Base-by-base conservation (phyloP, 495 filamentous ascomycete genomes). In the Hypomontagnella submonticulosa region DNA sequence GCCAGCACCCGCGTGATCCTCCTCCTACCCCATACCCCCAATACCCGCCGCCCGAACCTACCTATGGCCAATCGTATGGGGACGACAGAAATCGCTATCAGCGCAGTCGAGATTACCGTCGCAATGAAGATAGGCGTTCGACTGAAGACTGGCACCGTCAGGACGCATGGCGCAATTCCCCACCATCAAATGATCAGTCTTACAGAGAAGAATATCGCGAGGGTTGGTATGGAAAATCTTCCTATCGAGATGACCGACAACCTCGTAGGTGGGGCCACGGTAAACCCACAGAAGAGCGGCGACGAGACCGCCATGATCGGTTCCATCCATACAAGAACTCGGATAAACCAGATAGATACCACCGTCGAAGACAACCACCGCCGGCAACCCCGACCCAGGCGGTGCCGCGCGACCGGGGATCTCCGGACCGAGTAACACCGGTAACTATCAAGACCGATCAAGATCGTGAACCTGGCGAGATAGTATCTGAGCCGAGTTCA, bases 391-490 rank as follows among this genome's bases (percentile, higher is more conserved):
- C 66, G 8, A 60, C 15, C 15, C 53, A 54, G 27, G 15, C 43
- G 46, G 13, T 34, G 10, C 32, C 48, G 12, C 58, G 54, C 30
- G 57, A 56, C n/a, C 30, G 44, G 11, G 49, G 38, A 32, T 37
- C 67, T 37, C 12, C 15, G 6, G 43, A 59, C 11, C 23, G 34
- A 33, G 64, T 18, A 53, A 66, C 23, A 53, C 59, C 18, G 23
- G 27, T 16, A 16, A 44, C 49, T 3, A 34, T 41, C 5, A 63
- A 69, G 34, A 54, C 20, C 15, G 59, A 69, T 37, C 44, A 65
- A 53, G 66, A 70, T 4, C 61, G 56, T 33, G 66, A 70, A 36
- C 66, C 66, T 32, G 66, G 66, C 33, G 66, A 70, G 57, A 70
- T 70, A 48, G 34, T 61, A 61, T 70, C 66, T 34, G 66, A 70